Conservation (phyloP, 2,329 filamentous ascomycete species). For the Pezizomycotina sp. region DNA sequence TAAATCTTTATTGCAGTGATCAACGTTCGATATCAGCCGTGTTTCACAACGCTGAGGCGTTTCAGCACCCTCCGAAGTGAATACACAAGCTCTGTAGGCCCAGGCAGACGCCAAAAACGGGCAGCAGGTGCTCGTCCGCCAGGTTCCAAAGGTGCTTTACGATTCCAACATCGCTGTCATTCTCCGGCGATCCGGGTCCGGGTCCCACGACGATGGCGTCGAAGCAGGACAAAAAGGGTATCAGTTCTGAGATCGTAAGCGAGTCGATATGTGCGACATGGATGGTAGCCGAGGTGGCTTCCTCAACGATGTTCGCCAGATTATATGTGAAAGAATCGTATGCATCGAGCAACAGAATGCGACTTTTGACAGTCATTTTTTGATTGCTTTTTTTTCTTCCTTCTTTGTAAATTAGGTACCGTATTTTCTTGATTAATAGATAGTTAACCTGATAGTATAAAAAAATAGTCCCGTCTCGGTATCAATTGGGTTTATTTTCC, state of each 20-base stretch:
- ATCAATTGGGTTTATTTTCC: too few species aligned
- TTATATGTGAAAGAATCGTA: constrained; percentile 97
- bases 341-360: constrained; percentile 79
- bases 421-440: too few species aligned
- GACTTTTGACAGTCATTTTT: too few species aligned
- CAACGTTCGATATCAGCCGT: constrained; percentile 63
- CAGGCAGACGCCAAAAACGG: constrained; percentile 74
- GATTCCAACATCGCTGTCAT: constrained; percentile 60
- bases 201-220: constrained; percentile 81
- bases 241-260: constrained; percentile 38
- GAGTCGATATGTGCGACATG: constrained; percentile 56
- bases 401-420: too few species aligned
- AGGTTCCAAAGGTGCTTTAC: constrained; percentile 62
- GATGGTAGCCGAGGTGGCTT: constrained; percentile 50
- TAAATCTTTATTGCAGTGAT: constrained; percentile 44
- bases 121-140: constrained; percentile 42
- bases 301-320: constrained; percentile 65
- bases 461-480: too few species aligned
- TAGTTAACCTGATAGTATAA: too few species aligned
- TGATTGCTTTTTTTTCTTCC: too few species aligned
- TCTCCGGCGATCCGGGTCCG: constrained; percentile 66
- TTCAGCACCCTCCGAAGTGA: constrained; percentile 50
- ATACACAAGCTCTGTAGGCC: constrained; percentile 71
- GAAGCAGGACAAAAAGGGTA: constrained; percentile 42
- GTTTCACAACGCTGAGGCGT: constrained; percentile 53